These are phyloP conservation scores for Penicillium parvum DNA, from an alignment of 495 filamentous ascomycete species.

Conservation along the genomic window DNA sequence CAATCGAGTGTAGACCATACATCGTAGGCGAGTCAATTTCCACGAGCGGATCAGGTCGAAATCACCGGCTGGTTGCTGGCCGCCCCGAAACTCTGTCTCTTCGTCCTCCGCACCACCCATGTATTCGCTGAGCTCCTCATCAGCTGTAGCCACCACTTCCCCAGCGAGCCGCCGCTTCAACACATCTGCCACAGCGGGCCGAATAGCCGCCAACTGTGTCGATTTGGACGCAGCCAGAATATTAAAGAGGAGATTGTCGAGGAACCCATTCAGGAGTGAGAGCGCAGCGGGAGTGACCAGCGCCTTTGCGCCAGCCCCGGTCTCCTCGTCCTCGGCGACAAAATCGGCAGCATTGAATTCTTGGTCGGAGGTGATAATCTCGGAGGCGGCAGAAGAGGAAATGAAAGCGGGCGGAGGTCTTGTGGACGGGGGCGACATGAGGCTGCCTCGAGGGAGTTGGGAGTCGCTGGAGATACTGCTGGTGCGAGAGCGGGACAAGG, in stretches of 20 bases:
- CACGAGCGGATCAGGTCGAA: slow-evolving; percentile 87
- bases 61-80: slow-evolving; percentile 48
- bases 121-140: slow-evolving; percentile 87
- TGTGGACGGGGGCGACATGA: slow-evolving; percentile 63
- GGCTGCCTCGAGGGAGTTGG: slow-evolving; percentile 35
- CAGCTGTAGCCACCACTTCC: slow-evolving; percentile 81
- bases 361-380: slow-evolving; percentile 87
- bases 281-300: slow-evolving; percentile 72
- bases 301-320: slow-evolving; percentile 53
- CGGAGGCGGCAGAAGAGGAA: slow-evolving; percentile 79
- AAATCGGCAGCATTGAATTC: slow-evolving; percentile 65
- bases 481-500: slow-evolving; percentile 39
- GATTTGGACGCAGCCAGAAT: slow-evolving; percentile 77
- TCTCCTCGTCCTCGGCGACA: slow-evolving; percentile 59
- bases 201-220: slow-evolving; percentile 70
- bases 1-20: slow-evolving; percentile 96
- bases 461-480: slow-evolving; percentile 46
- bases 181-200: slow-evolving; percentile 80
- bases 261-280: slow-evolving; percentile 80
- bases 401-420: slow-evolving; percentile 84
- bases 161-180: slow-evolving; percentile 83
- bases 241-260: slow-evolving; percentile 89
- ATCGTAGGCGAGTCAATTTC: slow-evolving; percentile 85
- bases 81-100: slow-evolving; percentile 53
- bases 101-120: slow-evolving; percentile 73